Conservation (phyloP, 2,329 filamentous ascomycete species). For the Lachnellula subtilissima region DNA sequence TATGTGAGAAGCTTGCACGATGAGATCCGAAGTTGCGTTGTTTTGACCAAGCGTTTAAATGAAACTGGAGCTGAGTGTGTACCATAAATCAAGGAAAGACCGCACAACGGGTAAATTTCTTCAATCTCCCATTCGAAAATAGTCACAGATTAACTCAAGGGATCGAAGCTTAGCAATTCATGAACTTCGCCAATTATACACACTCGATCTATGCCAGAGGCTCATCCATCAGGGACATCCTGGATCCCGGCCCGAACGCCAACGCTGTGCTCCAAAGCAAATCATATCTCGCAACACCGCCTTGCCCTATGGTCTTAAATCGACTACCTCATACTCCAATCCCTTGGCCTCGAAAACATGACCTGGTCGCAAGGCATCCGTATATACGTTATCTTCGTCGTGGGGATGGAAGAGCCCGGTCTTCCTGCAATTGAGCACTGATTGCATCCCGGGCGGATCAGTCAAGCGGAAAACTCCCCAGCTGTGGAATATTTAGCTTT, state of each 20-base stretch:
- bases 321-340: conserved; percentile 59
- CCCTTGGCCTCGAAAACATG: conserved; percentile 55
- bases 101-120: no score
- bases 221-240: background rate
- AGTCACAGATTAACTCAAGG: no score
- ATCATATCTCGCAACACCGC: background rate
- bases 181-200: background rate
- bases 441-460: conserved; percentile 81
- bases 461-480: conserved; percentile 92
- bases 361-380: conserved; percentile 43
- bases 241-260: conserved; percentile 6
- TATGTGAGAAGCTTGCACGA: no score
- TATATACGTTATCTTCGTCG: conserved; percentile 33
- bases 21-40: no score
- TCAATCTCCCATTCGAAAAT: no score
- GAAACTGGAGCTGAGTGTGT: no score
- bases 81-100: no score
- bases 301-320: conserved; percentile 44
- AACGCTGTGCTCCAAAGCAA: conserved; percentile 13
- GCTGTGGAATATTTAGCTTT: conserved; percentile 39
- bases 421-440: conserved; percentile 75
- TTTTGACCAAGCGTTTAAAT: no score
- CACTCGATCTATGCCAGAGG: background rate
- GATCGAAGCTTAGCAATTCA: background rate
- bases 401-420: conserved; percentile 82